Base-by-base conservation (phyloP, 2,329 filamentous ascomycete species). In the Microdochium trichocladiopsis region DNA sequence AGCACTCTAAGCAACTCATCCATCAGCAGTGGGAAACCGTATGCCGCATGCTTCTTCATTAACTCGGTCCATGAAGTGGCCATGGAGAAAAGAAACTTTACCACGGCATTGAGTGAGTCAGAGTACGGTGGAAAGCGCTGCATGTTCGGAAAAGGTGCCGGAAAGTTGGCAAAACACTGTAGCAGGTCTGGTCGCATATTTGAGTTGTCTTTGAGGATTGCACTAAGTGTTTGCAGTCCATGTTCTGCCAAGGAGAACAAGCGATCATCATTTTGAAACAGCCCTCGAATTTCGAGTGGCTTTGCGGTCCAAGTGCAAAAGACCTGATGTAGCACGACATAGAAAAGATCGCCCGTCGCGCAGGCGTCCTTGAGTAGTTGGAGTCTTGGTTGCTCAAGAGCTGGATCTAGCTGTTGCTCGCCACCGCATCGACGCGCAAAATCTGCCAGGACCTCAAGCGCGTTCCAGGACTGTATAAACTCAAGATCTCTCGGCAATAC, bases 311-410 rank as follows among this genome's bases (percentile, higher is more conserved):
- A 81, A 21, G 78, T 61, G 61, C 83, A 87, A 63, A 82, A 84
- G 2, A 86, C 54, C 61, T 88, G 85, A 61, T 88, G 86, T 12
- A 88, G 63, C 5, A 77, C 72, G 49, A 90, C 58, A 61, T 86
- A 91, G 61, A 87, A 81, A 48, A 71, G 56, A 63, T 92, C 88
- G 4, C 74, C 65, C 0, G 63, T 59, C 2, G 56, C 45, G 56
- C 82, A 86, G 1, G 87, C 86, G 23, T 80, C 70, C 24, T 57
- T 61, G 12, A 91, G 68, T 8, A 87, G 71, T n/a, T 63, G 57
- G 31, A 82, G 70, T 25, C 86, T 75, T 23, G 69, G 69, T 47
- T 62, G 60, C 54, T 80, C 79, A 2, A 75, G 60, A 4, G 59
- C 59, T 37, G 49, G 56, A 51, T 64, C 64, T 21, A 64, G 56